phyloP scores from a whole-genome alignment of 176 grass and related monocot species.

The Echinochloa phyllopogon region DNA sequence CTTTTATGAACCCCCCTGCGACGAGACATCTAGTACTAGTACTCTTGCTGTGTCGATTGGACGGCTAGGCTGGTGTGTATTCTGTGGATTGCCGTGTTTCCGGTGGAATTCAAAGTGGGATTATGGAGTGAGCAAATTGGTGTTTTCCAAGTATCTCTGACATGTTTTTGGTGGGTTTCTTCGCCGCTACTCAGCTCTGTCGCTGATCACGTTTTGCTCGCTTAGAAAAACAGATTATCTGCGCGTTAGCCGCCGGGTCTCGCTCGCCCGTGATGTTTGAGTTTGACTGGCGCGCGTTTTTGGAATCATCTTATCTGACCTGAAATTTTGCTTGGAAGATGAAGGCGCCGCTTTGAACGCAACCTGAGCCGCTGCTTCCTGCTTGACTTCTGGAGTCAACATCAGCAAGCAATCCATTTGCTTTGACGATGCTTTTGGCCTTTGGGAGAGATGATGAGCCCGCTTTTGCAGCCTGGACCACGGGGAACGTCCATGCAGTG shows the following conservation, averaged over 20 bases:
- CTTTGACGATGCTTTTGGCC: neutral
- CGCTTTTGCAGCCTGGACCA: neutral
- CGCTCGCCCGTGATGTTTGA: neutral
- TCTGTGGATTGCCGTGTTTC: neutral
- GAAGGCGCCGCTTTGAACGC: neutral
- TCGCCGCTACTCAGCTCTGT: neutral
- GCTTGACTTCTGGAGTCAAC: neutral
- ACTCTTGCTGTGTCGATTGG: slow-evolving; percentile 30
- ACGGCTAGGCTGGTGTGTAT: slow-evolving; percentile 23
- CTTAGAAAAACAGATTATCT: neutral
- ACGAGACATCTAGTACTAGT: slow-evolving; percentile 26
- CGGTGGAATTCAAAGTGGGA: slow-evolving; percentile 34
- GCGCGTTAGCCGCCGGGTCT: slow-evolving; percentile 32
- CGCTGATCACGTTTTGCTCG: neutral
- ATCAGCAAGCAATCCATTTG: neutral
- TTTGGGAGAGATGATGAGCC: neutral
- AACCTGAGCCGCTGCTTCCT: neutral
- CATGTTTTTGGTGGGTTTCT: neutral
- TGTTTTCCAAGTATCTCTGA: neutral
- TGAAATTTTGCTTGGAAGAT: neutral
- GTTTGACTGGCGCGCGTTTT: neutral
- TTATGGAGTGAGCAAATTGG: neutral
- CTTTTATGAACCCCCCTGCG: slow-evolving; percentile 6
- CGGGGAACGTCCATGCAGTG: neutral
- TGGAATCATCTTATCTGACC: neutral